Percentiles rank a stretch among this genome's conserved stretches.
phyloP scores from a whole-genome alignment of 805 yeast genomes.

The Schwanniomyces sp. region DNA sequence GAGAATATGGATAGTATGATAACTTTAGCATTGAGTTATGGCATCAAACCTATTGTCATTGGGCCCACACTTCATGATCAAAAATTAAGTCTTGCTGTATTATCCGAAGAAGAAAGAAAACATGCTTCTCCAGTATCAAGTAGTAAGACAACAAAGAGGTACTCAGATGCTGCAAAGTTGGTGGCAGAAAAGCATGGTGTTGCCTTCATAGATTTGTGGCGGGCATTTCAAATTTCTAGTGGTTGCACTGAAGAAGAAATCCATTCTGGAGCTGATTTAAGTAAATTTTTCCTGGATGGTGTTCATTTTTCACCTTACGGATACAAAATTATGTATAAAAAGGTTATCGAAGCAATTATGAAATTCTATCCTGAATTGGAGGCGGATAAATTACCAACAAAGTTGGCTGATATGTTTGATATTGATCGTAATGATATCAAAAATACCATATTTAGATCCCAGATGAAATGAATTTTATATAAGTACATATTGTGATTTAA shows the following conservation, averaged over 20 bases:
- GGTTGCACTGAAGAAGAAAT: conserved; percentile 39
- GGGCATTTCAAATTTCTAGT: conserved; percentile 34
- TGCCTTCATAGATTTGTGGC: conserved; percentile 59
- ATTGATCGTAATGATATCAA: too few relatives aligned
- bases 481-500: too few relatives aligned
- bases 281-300: conserved; percentile 42
- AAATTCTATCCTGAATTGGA: conserved; percentile 47
- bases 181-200: conserved; percentile 47
- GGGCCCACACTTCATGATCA: conserved; percentile 41
- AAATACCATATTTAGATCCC: conserved; percentile 4
- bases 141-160: conserved; percentile 37
- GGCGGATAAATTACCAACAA: conserved; percentile 23
- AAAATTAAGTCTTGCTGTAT: too few relatives aligned
- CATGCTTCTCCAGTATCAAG: not conserved
- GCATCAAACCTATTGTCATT: conserved; percentile 56
- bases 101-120: not conserved
- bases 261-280: conserved; percentile 15
- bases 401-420: too few relatives aligned
- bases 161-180: conserved; percentile 50
- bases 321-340: conserved; percentile 50
- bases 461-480: too few relatives aligned
- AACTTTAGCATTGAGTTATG: conserved; percentile 34
- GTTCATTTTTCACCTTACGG: conserved; percentile 59
- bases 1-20: conserved; percentile 51
- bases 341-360: conserved; percentile 38